These are phyloP conservation scores for Pyrenophora teres DNA, from an alignment of 2,329 filamentous ascomycete species.

Conservation along the genomic window DNA sequence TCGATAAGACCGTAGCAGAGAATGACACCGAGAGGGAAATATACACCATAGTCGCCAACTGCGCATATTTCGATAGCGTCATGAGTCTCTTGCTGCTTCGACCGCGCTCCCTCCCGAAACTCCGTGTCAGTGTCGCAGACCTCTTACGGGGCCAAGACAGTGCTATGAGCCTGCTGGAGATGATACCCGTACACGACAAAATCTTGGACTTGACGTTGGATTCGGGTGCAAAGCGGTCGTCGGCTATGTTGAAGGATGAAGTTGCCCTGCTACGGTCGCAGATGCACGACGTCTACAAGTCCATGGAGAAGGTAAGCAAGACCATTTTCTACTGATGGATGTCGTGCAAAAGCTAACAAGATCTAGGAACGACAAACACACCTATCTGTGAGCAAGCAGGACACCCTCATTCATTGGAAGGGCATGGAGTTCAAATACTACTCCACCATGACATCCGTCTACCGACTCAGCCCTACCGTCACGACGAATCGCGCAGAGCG, in stretches of 20 bases:
- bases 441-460: slow-evolving; percentile 38
- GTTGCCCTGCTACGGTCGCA: slow-evolving; percentile 26
- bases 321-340: background rate
- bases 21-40: slow-evolving; percentile 34
- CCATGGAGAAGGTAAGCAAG: slow-evolving; percentile 30
- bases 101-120: slow-evolving; percentile 34
- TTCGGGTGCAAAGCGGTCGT: slow-evolving; percentile 12
- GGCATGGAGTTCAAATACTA: slow-evolving; percentile 43
- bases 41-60: slow-evolving; percentile 36
- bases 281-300: slow-evolving; percentile 28
- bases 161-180: slow-evolving; percentile 34
- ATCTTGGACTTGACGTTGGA: slow-evolving; percentile 34
- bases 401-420: slow-evolving; percentile 39
- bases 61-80: slow-evolving; percentile 38
- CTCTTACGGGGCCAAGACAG: slow-evolving; percentile 32
- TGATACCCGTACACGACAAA: slow-evolving; percentile 37
- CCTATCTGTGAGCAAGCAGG: slow-evolving; percentile 22
- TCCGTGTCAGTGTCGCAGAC: slow-evolving; percentile 31
- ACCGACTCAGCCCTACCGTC: slow-evolving; percentile 38
- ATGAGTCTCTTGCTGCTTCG: slow-evolving; percentile 40
- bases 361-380: slow-evolving; percentile 24
- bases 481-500: slow-evolving; percentile 35
- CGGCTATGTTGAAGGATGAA: slow-evolving; percentile 22
- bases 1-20: slow-evolving; percentile 19
- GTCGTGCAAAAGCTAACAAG: slow-evolving; percentile 4